phyloP scores from a whole-genome alignment of 169 alveolate species.

The Miamiensis avidus region DNA sequence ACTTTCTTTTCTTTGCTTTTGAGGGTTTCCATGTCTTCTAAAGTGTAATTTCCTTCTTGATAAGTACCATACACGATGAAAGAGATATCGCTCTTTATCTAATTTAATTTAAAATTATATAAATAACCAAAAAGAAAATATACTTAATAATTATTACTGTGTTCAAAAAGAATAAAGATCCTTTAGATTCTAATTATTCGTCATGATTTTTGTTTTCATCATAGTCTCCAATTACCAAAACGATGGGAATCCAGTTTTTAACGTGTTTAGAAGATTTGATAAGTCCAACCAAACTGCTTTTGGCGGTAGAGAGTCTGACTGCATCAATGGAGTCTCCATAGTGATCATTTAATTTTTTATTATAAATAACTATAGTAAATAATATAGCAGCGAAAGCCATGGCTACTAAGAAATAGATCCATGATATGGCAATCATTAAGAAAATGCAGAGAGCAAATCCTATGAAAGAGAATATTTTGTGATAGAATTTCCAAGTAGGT shows the following conservation, averaged over 20 bases:
- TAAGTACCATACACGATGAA: not conserved
- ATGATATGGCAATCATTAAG: constrained; percentile 68
- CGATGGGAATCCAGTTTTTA: constrained; percentile 69
- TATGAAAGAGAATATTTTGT: constrained; percentile 42
- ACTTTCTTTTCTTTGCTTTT: not conserved
- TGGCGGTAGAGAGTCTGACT: not conserved
- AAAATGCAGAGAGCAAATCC: constrained; percentile 56
- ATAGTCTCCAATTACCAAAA: constrained; percentile 50
- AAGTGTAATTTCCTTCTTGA: not conserved
- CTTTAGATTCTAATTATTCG: constrained; percentile 15
- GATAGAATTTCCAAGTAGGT: constrained; percentile 70
- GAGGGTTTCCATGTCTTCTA: not conserved
- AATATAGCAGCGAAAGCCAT: not conserved
- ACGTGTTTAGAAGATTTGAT: constrained; percentile 37
- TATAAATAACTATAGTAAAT: not conserved
- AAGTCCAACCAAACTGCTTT: not conserved
- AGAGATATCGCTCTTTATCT: not conserved
- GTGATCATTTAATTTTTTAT: no score
- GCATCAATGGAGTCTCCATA: not conserved
- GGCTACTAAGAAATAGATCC: constrained; percentile 64
- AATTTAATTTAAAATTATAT: no score
- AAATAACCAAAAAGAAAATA: no score
- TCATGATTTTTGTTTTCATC: constrained; percentile 26
- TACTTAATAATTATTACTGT: not conserved
- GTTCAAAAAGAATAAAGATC: not conserved